phyloP scores from a whole-genome alignment of 208 protist species.

The Phytomonas serpens region DNA sequence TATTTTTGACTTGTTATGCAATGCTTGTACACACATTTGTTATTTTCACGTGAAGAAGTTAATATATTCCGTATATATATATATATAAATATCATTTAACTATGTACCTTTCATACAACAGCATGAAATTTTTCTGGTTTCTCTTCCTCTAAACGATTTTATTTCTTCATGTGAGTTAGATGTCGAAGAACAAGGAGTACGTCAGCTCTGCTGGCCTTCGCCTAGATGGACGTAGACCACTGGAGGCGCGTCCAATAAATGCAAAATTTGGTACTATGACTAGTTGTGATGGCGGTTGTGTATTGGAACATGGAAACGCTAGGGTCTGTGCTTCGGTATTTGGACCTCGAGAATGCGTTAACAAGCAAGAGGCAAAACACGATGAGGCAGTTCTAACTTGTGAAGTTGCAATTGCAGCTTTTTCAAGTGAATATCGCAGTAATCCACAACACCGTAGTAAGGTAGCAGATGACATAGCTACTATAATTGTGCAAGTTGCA shows the following conservation, averaged over 20 bases:
- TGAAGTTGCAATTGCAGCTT: constrained; percentile 72
- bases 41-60: not conserved
- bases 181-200: constrained; percentile 75
- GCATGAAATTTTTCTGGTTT: not conserved
- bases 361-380: constrained; percentile 42
- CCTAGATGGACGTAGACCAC: constrained; percentile 65
- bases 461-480: constrained; percentile 66
- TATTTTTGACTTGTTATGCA: constrained; percentile 3
- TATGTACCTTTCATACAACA: not conserved
- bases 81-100: constrained; percentile 7
- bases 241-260: constrained; percentile 44
- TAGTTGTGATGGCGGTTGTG: constrained; percentile 72
- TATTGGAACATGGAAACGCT: constrained; percentile 36
- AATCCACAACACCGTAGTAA: constrained; percentile 48
- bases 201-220: constrained; percentile 74
- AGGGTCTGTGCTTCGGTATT: constrained; percentile 67
- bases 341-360: constrained; percentile 53
- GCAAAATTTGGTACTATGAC: constrained; percentile 61
- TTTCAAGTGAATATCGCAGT: constrained; percentile 54
- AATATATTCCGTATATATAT: constrained; percentile 4
- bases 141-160: not conserved
- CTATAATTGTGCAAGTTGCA: constrained; percentile 59
- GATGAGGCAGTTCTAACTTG: constrained; percentile 72
- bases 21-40: not conserved
- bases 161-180: constrained; percentile 4